phyloP scores from a whole-genome alignment of 2,329 filamentous ascomycete species.

The Polychaeton citri region DNA sequence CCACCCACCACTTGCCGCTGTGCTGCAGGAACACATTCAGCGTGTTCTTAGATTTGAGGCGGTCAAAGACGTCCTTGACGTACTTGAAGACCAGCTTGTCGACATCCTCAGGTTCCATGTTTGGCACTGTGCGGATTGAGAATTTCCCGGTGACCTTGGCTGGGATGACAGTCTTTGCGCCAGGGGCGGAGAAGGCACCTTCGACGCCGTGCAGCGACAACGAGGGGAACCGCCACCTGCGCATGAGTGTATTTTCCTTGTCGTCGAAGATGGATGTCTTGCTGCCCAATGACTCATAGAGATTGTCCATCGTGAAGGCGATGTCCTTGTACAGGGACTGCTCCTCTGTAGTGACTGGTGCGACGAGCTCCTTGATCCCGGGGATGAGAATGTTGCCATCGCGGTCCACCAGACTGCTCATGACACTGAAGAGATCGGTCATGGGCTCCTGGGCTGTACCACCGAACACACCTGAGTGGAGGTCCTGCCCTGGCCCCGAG shows the following conservation, averaged over 20 bases:
- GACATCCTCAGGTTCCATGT: slow-evolving; percentile 90
- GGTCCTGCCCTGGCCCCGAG: slow-evolving; percentile 79
- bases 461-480: slow-evolving; percentile 95
- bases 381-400: slow-evolving; percentile 87
- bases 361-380: slow-evolving; percentile 89
- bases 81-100: slow-evolving; percentile 75
- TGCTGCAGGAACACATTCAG: slow-evolving; percentile 72
- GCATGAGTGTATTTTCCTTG: slow-evolving; percentile 90
- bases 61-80: slow-evolving; percentile 71
- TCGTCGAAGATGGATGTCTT: slow-evolving; percentile 74
- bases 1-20: slow-evolving; percentile 97
- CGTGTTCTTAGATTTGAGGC: slow-evolving; percentile 84
- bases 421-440: slow-evolving; percentile 79
- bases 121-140: slow-evolving; percentile 89
- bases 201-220: slow-evolving; percentile 90
- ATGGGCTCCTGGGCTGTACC: slow-evolving; percentile 96
- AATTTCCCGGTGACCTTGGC: slow-evolving; percentile 42
- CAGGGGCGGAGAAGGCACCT: slow-evolving; percentile 83
- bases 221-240: slow-evolving; percentile 87
- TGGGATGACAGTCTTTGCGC: slow-evolving; percentile 47
- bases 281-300: slow-evolving; percentile 83
- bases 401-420: slow-evolving; percentile 75
- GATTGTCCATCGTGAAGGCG: slow-evolving; percentile 89
- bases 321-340: slow-evolving; percentile 78
- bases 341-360: slow-evolving; percentile 75